Base-by-base conservation (phyloP, 805 yeast species). In the Wickerhamomyces rabaulensis region DNA sequence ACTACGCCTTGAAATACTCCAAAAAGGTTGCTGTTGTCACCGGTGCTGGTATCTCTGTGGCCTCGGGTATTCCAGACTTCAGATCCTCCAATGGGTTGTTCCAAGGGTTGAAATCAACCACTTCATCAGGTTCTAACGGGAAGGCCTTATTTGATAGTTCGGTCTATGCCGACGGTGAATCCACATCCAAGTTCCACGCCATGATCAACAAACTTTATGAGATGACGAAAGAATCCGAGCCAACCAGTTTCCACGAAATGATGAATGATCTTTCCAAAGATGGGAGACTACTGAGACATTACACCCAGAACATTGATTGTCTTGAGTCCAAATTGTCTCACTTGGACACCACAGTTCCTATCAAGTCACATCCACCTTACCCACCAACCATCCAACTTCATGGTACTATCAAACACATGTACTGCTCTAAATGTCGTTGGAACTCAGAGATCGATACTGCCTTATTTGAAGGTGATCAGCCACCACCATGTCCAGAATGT, bases 11-110 rank as follows among this genome's bases (percentile, higher is more conserved):
- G 21, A 63, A 61, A 29, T 71, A 83, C 53, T 73, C 91, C 26
- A 78, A 74, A 52, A 75, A 76, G 51, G 68, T 83, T 26, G 73
- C 87, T 2, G 77, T 84, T 25, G 74, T 90, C 25, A 79, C 91
- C 1, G 97, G 97, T 10, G 97, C 97, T 16, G 97, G 97, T 3
- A 79, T 87, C 17, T 87, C 96, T 12, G 94, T 91, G 45, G 84
- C 86, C 25, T 88, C 95, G 1, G 97, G 97, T 5, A 90, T 89
- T 36, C 96, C 96, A 4, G 94, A 85, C 57, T 85, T 89, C 60
- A 69, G 97, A 60, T 85, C 95, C 8, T 77, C 88, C 1, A 69
- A 80, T 49, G 96, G 96, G 2, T 71, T 90, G 41, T 87, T 90
- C 60, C 76, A 78, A 46, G 77, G 78, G 13, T 63, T 79, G 36